These are phyloP conservation scores for Plasmodium malariae DNA, from an alignment of 169 alveolate genomes.

Conservation along the genomic window DNA sequence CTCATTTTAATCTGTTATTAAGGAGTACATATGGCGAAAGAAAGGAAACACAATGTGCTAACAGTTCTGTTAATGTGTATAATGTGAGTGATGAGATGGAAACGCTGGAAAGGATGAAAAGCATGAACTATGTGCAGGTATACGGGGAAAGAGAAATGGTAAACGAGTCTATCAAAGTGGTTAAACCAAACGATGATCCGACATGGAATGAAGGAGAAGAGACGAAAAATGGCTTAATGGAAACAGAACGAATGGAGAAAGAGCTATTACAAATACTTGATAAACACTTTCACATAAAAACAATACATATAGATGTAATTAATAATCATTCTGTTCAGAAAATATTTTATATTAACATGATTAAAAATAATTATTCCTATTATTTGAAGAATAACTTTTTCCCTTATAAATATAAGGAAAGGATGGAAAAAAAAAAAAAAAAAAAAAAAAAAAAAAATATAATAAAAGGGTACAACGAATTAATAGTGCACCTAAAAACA, in stretches of 20 bases:
- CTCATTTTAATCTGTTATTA: not conserved
- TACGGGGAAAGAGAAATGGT: not conserved
- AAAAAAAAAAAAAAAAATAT: not conserved
- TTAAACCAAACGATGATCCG: not conserved
- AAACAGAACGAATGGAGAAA: not conserved
- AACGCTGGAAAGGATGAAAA: not conserved
- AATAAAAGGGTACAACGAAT: not conserved
- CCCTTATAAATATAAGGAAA: slow-evolving; percentile 20
- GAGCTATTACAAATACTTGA: not conserved
- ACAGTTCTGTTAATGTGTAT: not conserved
- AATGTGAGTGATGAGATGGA: not conserved
- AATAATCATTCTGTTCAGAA: slow-evolving; percentile 4
- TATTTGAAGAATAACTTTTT: slow-evolving; percentile 64
- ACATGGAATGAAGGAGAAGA: not conserved
- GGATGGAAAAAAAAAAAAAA: not conserved
- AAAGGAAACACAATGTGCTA: not conserved
- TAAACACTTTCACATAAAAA: not conserved
- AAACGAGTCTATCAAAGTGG: not conserved
- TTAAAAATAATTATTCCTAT: slow-evolving; percentile 47
- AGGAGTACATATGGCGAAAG: not conserved
- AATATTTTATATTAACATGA: slow-evolving; percentile 51
- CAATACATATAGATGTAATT: slow-evolving; percentile 37
- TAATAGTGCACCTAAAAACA: slow-evolving; percentile 22
- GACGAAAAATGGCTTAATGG: not conserved
- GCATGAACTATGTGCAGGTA: not conserved